Conservation (phyloP, 2,329 filamentous ascomycete species). For the Trichoderma sp. region DNA sequence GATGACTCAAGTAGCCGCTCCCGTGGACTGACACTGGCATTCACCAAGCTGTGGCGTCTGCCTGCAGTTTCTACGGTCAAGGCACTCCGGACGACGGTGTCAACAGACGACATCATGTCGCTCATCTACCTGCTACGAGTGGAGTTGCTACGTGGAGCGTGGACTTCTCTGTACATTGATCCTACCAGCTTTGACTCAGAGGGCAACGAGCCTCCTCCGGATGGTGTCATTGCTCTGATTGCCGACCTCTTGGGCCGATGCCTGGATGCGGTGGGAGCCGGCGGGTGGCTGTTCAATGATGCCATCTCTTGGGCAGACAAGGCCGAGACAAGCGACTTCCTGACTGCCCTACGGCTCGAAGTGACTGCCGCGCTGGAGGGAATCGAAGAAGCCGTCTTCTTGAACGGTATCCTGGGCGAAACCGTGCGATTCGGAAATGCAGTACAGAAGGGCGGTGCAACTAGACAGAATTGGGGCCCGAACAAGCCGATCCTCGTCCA, state of each 20-base stretch:
- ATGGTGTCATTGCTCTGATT: slow-evolving; percentile 70
- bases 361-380: slow-evolving; percentile 71
- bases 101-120: slow-evolving; percentile 67
- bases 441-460: slow-evolving; percentile 36
- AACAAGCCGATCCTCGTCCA: slow-evolving; percentile 47
- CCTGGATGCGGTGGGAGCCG: slow-evolving; percentile 72
- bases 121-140: slow-evolving; percentile 72
- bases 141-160: slow-evolving; percentile 72
- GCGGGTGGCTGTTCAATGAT: slow-evolving; percentile 71
- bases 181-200: slow-evolving; percentile 49
- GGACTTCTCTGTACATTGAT: slow-evolving; percentile 73
- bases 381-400: slow-evolving; percentile 66
- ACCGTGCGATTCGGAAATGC: slow-evolving; percentile 61
- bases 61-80: slow-evolving; percentile 61
- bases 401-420: slow-evolving; percentile 66
- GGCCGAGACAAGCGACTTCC: slow-evolving; percentile 61
- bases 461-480: slow-evolving; percentile 33
- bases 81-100: slow-evolving; percentile 63
- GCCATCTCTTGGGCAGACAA: slow-evolving; percentile 52
- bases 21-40: slow-evolving; percentile 65
- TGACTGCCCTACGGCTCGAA: slow-evolving; percentile 66
- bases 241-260: slow-evolving; percentile 71
- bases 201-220: slow-evolving; percentile 52
- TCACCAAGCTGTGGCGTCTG: slow-evolving; percentile 69
- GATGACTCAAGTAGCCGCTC: slow-evolving; percentile 64